phyloP scores from a whole-genome alignment of 129 eudicot species.

The Flaveria sonorensis region DNA sequence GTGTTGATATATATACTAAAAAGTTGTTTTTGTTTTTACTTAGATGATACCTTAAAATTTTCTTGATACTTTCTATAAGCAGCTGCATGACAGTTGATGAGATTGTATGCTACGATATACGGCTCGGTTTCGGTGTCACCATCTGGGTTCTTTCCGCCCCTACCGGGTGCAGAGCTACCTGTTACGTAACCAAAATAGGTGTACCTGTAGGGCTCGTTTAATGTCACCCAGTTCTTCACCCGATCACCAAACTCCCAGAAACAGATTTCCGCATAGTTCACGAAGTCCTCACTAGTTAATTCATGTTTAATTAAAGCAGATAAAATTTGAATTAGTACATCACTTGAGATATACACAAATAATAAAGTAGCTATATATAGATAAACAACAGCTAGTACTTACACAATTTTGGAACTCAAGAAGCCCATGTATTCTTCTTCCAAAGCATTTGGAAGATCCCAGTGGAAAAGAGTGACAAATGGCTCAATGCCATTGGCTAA shows the following conservation, averaged over 20 bases:
- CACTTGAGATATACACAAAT: too few species aligned
- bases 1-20: too few species aligned
- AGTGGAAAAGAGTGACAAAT: constrained; percentile 40
- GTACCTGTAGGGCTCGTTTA: constrained; percentile 40
- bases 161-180: constrained; percentile 34
- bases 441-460: constrained; percentile 43
- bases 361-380: too few species aligned
- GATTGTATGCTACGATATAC: constrained; percentile 42
- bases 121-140: constrained; percentile 47
- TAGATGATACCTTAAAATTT: background rate
- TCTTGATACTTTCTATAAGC: constrained; percentile 23
- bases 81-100: constrained; percentile 48
- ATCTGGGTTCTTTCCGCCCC: constrained; percentile 26
- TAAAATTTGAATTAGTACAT: background rate
- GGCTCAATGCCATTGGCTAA: constrained; percentile 37
- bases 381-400: too few species aligned
- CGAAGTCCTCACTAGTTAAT: constrained; percentile 26
- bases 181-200: constrained; percentile 17
- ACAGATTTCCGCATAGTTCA: constrained; percentile 37
- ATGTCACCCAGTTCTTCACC: constrained; percentile 45
- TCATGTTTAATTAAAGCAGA: background rate
- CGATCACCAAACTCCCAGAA: constrained; percentile 49
- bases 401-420: constrained; percentile 25
- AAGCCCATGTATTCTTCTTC: constrained; percentile 44
- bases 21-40: background rate